phyloP scores from a whole-genome alignment of 768 basidiomycete genomes.

The Lentinula guzmanii region DNA sequence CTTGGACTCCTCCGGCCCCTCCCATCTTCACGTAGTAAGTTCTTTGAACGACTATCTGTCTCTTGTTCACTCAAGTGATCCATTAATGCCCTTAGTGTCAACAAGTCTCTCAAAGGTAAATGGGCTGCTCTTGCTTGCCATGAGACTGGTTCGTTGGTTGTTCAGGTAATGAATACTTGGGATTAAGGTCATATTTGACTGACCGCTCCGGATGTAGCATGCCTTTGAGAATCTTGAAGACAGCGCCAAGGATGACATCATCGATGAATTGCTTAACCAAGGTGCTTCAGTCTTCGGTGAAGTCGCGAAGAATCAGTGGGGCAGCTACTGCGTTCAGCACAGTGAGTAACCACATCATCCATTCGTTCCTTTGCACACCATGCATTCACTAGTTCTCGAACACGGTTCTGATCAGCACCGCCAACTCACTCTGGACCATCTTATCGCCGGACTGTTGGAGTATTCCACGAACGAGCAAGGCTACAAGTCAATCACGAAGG shows the following conservation, averaged over 20 bases:
- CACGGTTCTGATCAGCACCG: slow-evolving; percentile 77
- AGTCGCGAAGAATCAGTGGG: slow-evolving; percentile 85
- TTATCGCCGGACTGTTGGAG: slow-evolving; percentile 70
- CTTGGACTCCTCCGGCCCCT: slow-evolving; percentile 82
- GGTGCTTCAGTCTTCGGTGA: slow-evolving; percentile 63
- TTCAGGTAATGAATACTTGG: slow-evolving; percentile 50
- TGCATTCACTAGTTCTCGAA: slow-evolving; percentile 55
- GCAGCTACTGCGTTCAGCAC: slow-evolving; percentile 81
- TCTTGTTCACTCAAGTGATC: background rate
- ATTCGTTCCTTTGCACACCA: background rate
- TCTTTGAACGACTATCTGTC: background rate
- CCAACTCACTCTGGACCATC: slow-evolving; percentile 70
- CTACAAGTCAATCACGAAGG: slow-evolving; percentile 82
- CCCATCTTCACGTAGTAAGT: slow-evolving; percentile 84
- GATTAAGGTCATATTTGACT: background rate
- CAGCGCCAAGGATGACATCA: slow-evolving; percentile 77
- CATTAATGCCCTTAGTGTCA: slow-evolving; percentile 47
- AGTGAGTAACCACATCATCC: slow-evolving; percentile 40
- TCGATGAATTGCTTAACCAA: slow-evolving; percentile 76
- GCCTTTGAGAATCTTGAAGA: slow-evolving; percentile 85
- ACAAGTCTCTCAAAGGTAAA: slow-evolving; percentile 81
- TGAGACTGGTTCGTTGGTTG: slow-evolving; percentile 84
- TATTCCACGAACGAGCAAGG: slow-evolving; percentile 82
- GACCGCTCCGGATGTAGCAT: slow-evolving; percentile 37
- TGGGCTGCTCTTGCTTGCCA: slow-evolving; percentile 89